These are phyloP conservation scores for Umbelopsis sp. DNA, from an alignment of 192 early-diverging fungal species.

Conservation along the genomic window DNA sequence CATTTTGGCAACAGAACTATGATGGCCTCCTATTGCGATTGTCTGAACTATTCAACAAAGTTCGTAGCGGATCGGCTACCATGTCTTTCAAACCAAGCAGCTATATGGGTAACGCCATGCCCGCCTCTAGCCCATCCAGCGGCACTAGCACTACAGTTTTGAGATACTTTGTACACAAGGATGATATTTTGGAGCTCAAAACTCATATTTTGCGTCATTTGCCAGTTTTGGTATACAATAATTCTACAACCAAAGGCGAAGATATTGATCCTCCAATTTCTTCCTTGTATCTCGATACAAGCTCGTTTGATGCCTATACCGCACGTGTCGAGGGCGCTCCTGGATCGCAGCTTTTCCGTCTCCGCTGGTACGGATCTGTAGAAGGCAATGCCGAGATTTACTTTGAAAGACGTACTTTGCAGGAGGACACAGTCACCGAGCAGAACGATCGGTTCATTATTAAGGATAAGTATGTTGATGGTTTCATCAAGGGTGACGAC, in stretches of 20 bases:
- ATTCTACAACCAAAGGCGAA: constrained; percentile 59
- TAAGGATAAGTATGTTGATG: constrained; percentile 93
- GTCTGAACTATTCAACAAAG: constrained; percentile 75
- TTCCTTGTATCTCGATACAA: constrained; percentile 94
- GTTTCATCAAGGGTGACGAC: constrained; percentile 78
- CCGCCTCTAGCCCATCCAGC: too few species aligned
- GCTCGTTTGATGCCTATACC: constrained; percentile 84
- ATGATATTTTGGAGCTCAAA: constrained; percentile 95
- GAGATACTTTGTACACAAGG: constrained; percentile 92
- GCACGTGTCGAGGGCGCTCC: constrained; percentile 85
- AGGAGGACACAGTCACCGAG: constrained; percentile 86
- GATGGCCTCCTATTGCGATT: constrained; percentile 85
- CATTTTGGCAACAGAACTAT: constrained; percentile 86
- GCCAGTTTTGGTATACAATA: constrained; percentile 89
- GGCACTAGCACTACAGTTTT: constrained; percentile 27
- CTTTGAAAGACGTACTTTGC: constrained; percentile 72
- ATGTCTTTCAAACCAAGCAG: constrained; percentile 38
- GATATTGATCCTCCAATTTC: constrained; percentile 85
- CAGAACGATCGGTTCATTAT: constrained; percentile 90
- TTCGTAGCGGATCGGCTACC: constrained; percentile 52
- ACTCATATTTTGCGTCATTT: constrained; percentile 87
- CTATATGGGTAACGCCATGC: neutral
- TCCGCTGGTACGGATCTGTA: constrained; percentile 88
- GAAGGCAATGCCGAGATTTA: constrained; percentile 29
- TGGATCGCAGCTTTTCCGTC: constrained; percentile 87